These are phyloP conservation scores for Laetiporus sulphureus DNA, from an alignment of 1,284 basidiomycete genomes.

Conservation along the genomic window DNA sequence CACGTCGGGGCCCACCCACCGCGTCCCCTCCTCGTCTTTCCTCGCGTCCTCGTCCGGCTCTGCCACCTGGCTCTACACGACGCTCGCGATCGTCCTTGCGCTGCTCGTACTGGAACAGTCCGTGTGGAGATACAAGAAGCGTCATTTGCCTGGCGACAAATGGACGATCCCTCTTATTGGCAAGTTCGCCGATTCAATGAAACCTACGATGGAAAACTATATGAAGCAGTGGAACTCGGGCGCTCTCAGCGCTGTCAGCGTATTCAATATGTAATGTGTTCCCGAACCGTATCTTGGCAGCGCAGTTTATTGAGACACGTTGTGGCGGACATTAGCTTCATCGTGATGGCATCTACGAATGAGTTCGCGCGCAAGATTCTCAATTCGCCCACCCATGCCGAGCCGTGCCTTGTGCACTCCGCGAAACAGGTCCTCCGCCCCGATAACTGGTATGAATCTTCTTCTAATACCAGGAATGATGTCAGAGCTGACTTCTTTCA, in stretches of 20 bases:
- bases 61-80: conserved; percentile 60
- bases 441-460: conserved; percentile 77
- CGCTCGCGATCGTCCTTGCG: conserved; percentile 50
- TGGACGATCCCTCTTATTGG: conserved; percentile 97
- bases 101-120: conserved; percentile 77
- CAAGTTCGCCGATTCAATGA: conserved; percentile 85
- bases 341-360: conserved; percentile 93
- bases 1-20: conserved; percentile 34
- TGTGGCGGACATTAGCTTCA: conserved; percentile 57
- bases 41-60: conserved; percentile 31
- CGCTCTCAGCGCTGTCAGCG: conserved; percentile 78
- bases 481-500: conserved; percentile 5
- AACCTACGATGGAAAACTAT: conserved; percentile 86
- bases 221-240: conserved; percentile 87
- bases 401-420: conserved; percentile 91
- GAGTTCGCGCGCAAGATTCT: conserved; percentile 89
- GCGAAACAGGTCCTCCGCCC: conserved; percentile 85
- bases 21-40: conserved; percentile 41
- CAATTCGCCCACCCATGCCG: conserved; percentile 84
- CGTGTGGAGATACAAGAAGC: conserved; percentile 84
- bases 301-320: background rate
- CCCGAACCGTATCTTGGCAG: background rate
- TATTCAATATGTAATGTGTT: conserved; percentile 85
- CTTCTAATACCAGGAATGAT: conserved; percentile 1
- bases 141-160: conserved; percentile 74